Percentiles rank a stretch among this genome's conserved stretches.
Conservation (phyloP, 2,329 filamentous ascomycete species). For the Calonectria henricotiae region DNA sequence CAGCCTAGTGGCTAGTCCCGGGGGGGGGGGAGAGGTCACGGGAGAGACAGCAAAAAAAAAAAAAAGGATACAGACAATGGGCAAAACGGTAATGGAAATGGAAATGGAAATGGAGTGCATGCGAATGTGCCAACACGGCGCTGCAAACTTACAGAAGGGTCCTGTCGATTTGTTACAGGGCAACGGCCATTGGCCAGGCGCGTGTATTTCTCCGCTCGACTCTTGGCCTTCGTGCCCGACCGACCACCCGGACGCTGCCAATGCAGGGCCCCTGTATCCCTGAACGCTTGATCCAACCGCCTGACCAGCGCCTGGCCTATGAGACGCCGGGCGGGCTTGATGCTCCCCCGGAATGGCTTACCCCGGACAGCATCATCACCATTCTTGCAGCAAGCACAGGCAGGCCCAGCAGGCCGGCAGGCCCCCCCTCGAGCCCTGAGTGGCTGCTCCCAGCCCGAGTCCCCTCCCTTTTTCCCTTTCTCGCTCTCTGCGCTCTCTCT, state of each 20-base stretch:
- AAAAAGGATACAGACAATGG: background rate
- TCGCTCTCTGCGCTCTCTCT: background rate
- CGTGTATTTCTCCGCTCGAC: slow-evolving; percentile 1
- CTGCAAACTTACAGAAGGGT: background rate
- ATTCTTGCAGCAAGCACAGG: slow-evolving; percentile 35
- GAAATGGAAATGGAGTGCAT: slow-evolving; percentile 4
- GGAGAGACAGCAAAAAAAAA: background rate
- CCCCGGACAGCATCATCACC: slow-evolving; percentile 43
- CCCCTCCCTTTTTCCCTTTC: background rate
- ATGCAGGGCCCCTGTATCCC: slow-evolving; percentile 41
- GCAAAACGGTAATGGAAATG: background rate
- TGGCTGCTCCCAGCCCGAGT: background rate
- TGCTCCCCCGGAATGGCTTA: slow-evolving; percentile 46
- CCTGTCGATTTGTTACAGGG: slow-evolving; percentile 6
- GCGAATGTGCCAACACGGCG: background rate
- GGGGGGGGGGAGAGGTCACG: slow-evolving; percentile 10
- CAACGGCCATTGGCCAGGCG: background rate
- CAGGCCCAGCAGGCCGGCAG: background rate
- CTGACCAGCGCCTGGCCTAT: slow-evolving; percentile 49
- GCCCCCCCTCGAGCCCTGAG: background rate
- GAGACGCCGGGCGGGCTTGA: slow-evolving; percentile 35
- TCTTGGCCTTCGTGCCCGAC: slow-evolving; percentile 39
- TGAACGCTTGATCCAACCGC: slow-evolving; percentile 52
- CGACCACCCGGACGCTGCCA: slow-evolving; percentile 27
- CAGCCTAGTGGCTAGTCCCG: slow-evolving; percentile 3